phyloP scores from a whole-genome alignment of 2,329 filamentous ascomycete genomes.

The Cordyceps cicadae region DNA sequence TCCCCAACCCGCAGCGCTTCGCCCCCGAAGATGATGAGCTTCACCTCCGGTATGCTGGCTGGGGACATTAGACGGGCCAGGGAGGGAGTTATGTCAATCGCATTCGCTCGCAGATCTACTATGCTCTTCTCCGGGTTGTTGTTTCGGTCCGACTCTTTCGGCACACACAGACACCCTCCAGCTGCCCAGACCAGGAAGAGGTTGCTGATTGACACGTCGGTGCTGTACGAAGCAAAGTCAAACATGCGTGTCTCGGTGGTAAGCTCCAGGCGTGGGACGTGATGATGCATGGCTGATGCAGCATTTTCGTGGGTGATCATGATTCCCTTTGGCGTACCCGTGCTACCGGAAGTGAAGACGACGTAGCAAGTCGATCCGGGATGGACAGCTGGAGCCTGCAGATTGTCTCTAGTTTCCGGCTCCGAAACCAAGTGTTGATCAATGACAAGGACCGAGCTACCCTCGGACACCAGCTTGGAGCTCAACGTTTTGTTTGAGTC shows the following conservation, averaged over 20 bases:
- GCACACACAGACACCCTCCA: conserved; percentile 15
- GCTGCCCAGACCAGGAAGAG: not conserved
- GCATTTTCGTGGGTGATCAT: conserved; percentile 5
- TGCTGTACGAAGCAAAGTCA: conserved; percentile 15
- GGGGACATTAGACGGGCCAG: conserved; percentile 7
- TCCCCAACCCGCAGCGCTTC: not conserved
- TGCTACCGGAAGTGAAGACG: conserved; percentile 46
- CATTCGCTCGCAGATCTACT: not conserved
- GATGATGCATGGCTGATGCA: conserved; percentile 17
- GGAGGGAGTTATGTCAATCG: conserved; percentile 4
- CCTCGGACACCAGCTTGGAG: not conserved
- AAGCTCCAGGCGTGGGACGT: not conserved
- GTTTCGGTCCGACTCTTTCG: conserved; percentile 12
- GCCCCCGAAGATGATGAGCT: not conserved
- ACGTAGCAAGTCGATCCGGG: conserved; percentile 20
- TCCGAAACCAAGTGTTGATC: not conserved
- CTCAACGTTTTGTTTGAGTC: not conserved
- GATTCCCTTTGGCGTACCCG: conserved; percentile 38
- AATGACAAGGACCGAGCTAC: not conserved
- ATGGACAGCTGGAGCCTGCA: not conserved
- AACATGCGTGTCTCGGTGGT: not conserved
- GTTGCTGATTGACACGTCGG: conserved; percentile 12
- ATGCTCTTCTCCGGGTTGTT: conserved; percentile 13
- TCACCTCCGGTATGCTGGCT: not conserved
- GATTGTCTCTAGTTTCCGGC: not conserved